phyloP scores from a whole-genome alignment of 2,329 filamentous ascomycete genomes.

The Sphaerulina vaccinii region DNA sequence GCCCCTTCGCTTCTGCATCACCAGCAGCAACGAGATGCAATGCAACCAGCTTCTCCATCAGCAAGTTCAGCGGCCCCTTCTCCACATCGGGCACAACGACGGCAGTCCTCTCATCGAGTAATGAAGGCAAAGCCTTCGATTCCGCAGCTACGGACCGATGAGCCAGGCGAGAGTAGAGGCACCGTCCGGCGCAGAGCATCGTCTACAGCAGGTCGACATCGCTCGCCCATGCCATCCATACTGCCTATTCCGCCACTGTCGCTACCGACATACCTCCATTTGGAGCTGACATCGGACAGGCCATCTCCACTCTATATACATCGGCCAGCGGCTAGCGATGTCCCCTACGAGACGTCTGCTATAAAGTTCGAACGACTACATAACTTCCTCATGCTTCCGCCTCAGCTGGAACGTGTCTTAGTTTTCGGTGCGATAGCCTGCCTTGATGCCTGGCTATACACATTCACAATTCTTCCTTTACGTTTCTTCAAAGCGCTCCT shows the following conservation, averaged over 20 bases:
- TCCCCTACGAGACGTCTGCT: conserved; percentile 86
- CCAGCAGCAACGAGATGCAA: background rate
- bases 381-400: conserved; percentile 82
- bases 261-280: conserved; percentile 63
- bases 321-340: conserved; percentile 55
- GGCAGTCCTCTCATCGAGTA: conserved; percentile 17
- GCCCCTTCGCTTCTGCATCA: background rate
- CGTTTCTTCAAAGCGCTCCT: conserved; percentile 78
- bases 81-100: conserved; percentile 12
- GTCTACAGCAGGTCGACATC: conserved; percentile 30
- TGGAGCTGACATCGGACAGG: conserved; percentile 60
- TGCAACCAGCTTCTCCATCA: background rate
- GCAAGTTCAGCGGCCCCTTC: background rate
- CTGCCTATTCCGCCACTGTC: conserved; percentile 63
- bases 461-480: conserved; percentile 90
- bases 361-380: conserved; percentile 88
- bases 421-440: conserved; percentile 88
- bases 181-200: background rate
- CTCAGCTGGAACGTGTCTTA: conserved; percentile 78
- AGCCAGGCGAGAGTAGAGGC: conserved; percentile 17
- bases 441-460: conserved; percentile 93
- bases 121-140: conserved; percentile 21
- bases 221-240: conserved; percentile 50
- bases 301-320: conserved; percentile 65
- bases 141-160: conserved; percentile 28